Percentiles rank a stretch among this genome's conserved stretches.
Evolutionary conservation across 1,139 yeast species (phyloP).

Genomic region (Candida tunisiensis): DNA sequence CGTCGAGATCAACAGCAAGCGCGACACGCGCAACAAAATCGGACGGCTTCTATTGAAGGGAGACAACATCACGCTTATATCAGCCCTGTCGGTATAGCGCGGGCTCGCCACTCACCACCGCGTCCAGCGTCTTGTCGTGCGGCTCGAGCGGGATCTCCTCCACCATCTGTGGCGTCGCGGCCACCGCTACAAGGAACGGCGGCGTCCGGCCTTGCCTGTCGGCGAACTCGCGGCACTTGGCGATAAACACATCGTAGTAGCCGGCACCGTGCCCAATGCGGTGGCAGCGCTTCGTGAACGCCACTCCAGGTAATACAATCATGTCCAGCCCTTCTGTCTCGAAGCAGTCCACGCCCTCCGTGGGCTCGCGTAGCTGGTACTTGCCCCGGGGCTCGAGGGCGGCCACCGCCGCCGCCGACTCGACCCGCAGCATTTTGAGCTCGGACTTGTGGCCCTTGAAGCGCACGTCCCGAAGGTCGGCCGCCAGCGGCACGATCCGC

Average conservation of each 20-base stretch:
- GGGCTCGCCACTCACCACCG: constrained; percentile 32
- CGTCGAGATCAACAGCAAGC: constrained; percentile 35
- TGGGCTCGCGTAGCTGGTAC: constrained; percentile 56
- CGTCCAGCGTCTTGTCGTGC: constrained; percentile 57
- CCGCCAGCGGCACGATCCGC: constrained; percentile 11
- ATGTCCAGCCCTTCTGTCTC: constrained; percentile 38
- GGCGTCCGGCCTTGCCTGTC: constrained; percentile 4
- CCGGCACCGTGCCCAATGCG: constrained; percentile 93
- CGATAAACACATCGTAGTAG: constrained; percentile 67
- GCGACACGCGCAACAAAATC: constrained; percentile 27
- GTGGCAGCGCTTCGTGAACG: constrained; percentile 36
- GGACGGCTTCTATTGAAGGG: constrained; percentile 68
- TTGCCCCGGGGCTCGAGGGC: constrained; percentile 48
- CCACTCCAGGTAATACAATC: constrained; percentile 74
- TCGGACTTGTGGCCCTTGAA: constrained; percentile 27
- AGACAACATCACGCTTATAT: constrained; percentile 76
- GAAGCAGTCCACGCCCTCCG: constrained; percentile 12
- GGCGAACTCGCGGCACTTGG: constrained; percentile 26
- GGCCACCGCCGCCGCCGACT: constrained; percentile 25
- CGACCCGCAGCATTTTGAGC: constrained; percentile 40
- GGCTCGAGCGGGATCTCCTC: constrained; percentile 41
- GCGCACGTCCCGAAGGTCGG: constrained; percentile 7
- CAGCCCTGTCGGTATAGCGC: constrained; percentile 16
- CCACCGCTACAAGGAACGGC: constrained; percentile 40
- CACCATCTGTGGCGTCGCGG: constrained; percentile 53